Evolutionary conservation across 2,329 filamentous ascomycete genomes (phyloP), one percentile per base, ranked within the genome.

Genomic region (Cordyceps cicadae): DNA sequence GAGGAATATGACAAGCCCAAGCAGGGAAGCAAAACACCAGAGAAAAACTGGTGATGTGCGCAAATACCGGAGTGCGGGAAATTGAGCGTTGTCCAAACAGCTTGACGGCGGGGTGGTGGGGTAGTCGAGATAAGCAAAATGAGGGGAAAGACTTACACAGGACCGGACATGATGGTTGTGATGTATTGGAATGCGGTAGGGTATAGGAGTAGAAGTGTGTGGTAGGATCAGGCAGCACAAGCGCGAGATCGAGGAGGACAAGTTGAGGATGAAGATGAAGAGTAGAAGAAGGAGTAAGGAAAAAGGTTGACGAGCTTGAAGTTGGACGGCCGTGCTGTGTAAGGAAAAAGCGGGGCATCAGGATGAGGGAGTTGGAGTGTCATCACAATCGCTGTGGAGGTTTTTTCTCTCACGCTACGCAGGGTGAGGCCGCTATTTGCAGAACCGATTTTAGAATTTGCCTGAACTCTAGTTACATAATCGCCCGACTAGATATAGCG

Each of bases 91-190:
- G 34, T 37, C 34, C 48, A 11, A 48, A 56, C 39, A 61, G 54
- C 52, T 51, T 21, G 41, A 46, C 48, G 54, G 54, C 59, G 55
- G 55, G 55, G 55, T 59, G 55, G 55, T 56, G 60, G 60, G 60
- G 60, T 62, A 62, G 55, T 49, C 45, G 60, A 62, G 62, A 67
- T 57, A 64, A 67, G 67, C 59, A 37, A 48, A 2, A 46, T 11
- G 43, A 45, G 66, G 56, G 60, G 62, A 62, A 21, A 21, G 65
- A 86, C 85, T 87, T 84, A 87, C 85, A 85, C 83, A 76, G 85
- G 76, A 74, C 82, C 81, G 81, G 83, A 85, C 83, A 86, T 85
- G 76, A 76, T 82, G 76, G 73, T 17, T 50, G 60, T 61, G 54
- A n/a, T 58, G 29, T 57, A 60, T 48, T 3, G 39, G 19, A 3